These are phyloP conservation scores for Penicillium psychrofluorescens DNA, from an alignment of 495 filamentous ascomycete species.

Conservation along the genomic window DNA sequence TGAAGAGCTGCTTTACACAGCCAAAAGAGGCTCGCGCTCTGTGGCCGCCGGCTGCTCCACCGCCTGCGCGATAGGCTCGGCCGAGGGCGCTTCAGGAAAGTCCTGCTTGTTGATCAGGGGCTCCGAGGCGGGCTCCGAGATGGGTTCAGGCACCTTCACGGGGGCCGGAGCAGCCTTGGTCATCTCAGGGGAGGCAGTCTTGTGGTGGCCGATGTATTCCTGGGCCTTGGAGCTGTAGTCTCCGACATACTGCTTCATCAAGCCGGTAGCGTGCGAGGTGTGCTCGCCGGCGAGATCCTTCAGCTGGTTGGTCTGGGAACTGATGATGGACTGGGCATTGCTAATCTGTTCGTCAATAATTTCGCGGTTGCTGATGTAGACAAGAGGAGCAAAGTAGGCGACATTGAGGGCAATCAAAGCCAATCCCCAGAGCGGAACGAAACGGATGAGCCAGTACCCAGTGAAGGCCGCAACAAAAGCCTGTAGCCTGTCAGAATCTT, in stretches of 20 bases:
- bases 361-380: slow-evolving; percentile 91
- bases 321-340: slow-evolving; percentile 62
- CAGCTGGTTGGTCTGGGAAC: slow-evolving; percentile 74
- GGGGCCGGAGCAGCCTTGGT: slow-evolving; percentile 19
- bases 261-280: slow-evolving; percentile 65
- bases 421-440: slow-evolving; percentile 90
- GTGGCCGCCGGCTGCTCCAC: slow-evolving; percentile 19
- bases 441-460: slow-evolving; percentile 89
- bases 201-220: slow-evolving; percentile 53
- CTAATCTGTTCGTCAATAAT: slow-evolving; percentile 80
- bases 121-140: slow-evolving; percentile 4
- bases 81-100: slow-evolving; percentile 39
- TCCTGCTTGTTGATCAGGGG: slow-evolving; percentile 29
- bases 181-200: slow-evolving; percentile 40
- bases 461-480: slow-evolving; percentile 72
- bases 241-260: slow-evolving; percentile 72
- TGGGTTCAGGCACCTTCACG: not conserved
- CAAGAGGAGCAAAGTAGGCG: slow-evolving; percentile 76
- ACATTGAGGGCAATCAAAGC: slow-evolving; percentile 67
- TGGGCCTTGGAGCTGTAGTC: slow-evolving; percentile 84
- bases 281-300: slow-evolving; percentile 75
- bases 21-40: slow-evolving; percentile 31
- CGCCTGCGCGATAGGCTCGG: slow-evolving; percentile 40
- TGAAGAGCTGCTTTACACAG: slow-evolving; percentile 12
- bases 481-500: slow-evolving; percentile 34